These are phyloP conservation scores for Suillus hirtellus DNA, from an alignment of 768 basidiomycete species.

Conservation along the genomic window DNA sequence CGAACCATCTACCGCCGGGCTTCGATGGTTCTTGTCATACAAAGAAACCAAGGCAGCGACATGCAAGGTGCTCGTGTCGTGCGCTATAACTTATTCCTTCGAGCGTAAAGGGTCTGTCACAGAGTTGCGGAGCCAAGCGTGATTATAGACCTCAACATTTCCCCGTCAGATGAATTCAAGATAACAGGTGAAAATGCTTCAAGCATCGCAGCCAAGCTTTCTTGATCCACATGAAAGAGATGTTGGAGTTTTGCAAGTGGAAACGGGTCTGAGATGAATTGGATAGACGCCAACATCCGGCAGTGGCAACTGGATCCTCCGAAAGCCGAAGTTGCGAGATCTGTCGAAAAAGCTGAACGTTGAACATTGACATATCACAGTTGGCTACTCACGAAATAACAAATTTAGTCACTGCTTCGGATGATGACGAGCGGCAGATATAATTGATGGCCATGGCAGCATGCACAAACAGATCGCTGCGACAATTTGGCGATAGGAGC, in stretches of 20 bases:
- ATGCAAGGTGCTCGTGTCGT: not conserved
- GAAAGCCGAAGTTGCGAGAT: not conserved
- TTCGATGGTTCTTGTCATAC: not conserved
- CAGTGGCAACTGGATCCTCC: not conserved
- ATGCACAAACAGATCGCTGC: constrained; percentile 19
- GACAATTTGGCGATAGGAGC: not conserved
- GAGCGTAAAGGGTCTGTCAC: not conserved
- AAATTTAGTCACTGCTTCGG: not conserved
- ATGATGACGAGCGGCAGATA: constrained; percentile 6
- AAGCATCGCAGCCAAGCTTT: not conserved
- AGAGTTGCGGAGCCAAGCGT: not conserved
- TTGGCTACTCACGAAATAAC: not conserved
- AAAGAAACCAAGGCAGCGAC: not conserved
- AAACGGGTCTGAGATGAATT: not conserved
- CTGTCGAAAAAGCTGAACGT: not conserved
- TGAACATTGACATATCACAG: not conserved
- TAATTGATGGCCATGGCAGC: constrained; percentile 19
- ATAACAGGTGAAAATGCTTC: not conserved
- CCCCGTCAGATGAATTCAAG: not conserved
- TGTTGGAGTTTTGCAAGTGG: not conserved
- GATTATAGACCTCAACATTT: not conserved
- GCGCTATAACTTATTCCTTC: not conserved
- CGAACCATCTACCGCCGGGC: not conserved
- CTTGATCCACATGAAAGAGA: not conserved
- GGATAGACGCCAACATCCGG: not conserved